A percentile compares a stretch with the other conserved stretches of the same genome.
Evolutionary conservation across 495 filamentous ascomycete species (phyloP).

Genomic region (Trichoderma erinaceum): DNA sequence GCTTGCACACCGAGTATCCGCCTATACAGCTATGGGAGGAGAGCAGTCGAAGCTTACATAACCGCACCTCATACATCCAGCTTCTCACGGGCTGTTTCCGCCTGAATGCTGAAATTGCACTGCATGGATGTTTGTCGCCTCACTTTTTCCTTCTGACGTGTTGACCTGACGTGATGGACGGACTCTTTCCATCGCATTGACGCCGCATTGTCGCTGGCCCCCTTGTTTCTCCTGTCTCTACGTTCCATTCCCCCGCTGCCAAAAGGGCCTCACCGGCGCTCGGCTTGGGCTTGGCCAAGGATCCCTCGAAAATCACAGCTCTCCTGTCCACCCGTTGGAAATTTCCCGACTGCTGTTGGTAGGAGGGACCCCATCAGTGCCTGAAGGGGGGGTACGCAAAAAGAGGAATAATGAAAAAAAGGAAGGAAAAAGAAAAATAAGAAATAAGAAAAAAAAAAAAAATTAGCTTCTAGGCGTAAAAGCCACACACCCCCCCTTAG

Average conservation of each 20-base stretch:
- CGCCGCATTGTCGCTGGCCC: neutral
- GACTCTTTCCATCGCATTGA: slow-evolving; percentile 3
- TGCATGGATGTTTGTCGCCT: neutral
- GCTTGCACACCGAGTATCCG: no score
- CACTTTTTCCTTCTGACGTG: slow-evolving; percentile 5
- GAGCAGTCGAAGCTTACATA: no score
- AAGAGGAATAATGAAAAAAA: neutral
- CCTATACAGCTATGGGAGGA: no score
- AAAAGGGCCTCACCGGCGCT: neutral
- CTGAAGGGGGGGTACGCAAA: neutral
- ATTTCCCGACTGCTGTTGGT: slow-evolving; percentile 12
- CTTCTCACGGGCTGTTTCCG: neutral
- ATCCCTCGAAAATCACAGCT: neutral
- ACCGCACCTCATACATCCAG: neutral
- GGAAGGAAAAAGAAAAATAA: neutral
- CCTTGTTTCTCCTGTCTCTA: neutral
- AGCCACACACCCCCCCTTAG: neutral
- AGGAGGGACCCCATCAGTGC: neutral
- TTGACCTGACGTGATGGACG: slow-evolving; percentile 9
- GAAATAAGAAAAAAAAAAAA: neutral
- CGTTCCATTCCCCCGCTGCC: neutral
- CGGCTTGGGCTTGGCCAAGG: neutral
- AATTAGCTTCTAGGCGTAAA: neutral
- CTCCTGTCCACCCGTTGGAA: neutral
- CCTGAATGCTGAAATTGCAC: neutral